These are phyloP conservation scores for Botrytis hyacinthi DNA, from an alignment of 2,329 filamentous ascomycete genomes.

Conservation along the genomic window DNA sequence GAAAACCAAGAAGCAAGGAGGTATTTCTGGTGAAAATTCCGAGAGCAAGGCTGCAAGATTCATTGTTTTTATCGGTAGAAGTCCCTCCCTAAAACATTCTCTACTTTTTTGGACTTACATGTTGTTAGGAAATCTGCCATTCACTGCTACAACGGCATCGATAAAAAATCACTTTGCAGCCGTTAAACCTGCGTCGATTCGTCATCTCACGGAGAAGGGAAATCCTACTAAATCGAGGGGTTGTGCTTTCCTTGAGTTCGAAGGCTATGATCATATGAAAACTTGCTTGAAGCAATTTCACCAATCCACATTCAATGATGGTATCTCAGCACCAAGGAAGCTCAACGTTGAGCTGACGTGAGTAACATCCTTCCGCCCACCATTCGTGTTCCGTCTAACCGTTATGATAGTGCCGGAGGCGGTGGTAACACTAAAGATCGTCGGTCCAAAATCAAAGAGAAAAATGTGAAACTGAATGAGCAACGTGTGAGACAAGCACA, in stretches of 20 bases:
- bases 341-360: conserved; percentile 93
- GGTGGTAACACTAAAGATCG: conserved; percentile 74
- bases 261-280: conserved; percentile 83
- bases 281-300: conserved; percentile 89
- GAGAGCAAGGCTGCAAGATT: conserved; percentile 51
- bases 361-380: conserved; percentile 39
- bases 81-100: conserved; percentile 21
- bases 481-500: conserved; percentile 37
- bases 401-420: conserved; percentile 67
- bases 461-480: conserved; percentile 82
- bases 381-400: conserved; percentile 14
- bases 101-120: background rate
- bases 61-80: conserved; percentile 72
- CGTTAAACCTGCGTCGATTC: conserved; percentile 67
- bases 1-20: conserved; percentile 40
- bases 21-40: conserved; percentile 22
- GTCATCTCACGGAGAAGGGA: conserved; percentile 68
- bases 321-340: conserved; percentile 57
- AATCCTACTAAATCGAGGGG: conserved; percentile 66
- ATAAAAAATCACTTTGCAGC: conserved; percentile 76
- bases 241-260: conserved; percentile 87
- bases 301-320: conserved; percentile 71
- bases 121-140: conserved; percentile 77
- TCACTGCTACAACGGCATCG: conserved; percentile 67
- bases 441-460: conserved; percentile 73